Percentiles rank a stretch among this genome's conserved stretches.
Conservation (phyloP, 202 grass and related monocot genomes). For the Zoysia matrella region DNA sequence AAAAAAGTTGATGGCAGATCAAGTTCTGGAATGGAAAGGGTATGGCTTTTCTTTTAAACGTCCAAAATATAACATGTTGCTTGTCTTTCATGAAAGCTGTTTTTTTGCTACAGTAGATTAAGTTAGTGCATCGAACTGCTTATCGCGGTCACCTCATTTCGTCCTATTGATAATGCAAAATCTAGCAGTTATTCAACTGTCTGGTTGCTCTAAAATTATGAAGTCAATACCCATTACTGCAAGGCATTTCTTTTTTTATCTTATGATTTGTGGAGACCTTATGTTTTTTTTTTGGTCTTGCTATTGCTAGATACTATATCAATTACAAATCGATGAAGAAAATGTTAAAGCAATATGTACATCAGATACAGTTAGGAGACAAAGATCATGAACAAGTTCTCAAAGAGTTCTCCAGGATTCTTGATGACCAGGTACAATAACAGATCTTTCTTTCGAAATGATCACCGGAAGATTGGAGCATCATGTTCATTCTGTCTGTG, state of each 20-base stretch:
- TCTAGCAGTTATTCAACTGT: neutral
- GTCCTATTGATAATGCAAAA: conserved; percentile 1
- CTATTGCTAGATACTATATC: conserved; percentile 79
- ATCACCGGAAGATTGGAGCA: neutral
- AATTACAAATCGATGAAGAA: conserved; percentile 99
- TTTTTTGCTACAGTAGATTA: neutral
- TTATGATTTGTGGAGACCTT: conserved; percentile 8
- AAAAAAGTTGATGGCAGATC: conserved; percentile 78
- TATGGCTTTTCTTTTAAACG: conserved; percentile 41
- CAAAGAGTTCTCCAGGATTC: conserved; percentile 90
- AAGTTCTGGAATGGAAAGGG: conserved; percentile 89
- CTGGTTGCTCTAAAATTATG: conserved; percentile 1
- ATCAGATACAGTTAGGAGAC: conserved; percentile 61
- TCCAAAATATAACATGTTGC: neutral
- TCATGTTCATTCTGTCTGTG: conserved; percentile 3
- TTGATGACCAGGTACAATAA: conserved; percentile 78
- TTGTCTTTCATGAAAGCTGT: conserved; percentile 21
- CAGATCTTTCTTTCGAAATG: conserved; percentile 18
- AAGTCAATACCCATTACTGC: neutral
- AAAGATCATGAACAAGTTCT: conserved; percentile 74
- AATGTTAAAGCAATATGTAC: conserved; percentile 86
- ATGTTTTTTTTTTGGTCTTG: conserved; percentile 24
- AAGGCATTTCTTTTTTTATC: neutral
- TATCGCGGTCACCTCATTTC: neutral
- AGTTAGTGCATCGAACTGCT: neutral